Base-by-base conservation (phyloP, 2,329 filamentous ascomycete genomes). In the Fusarium virguliforme region DNA sequence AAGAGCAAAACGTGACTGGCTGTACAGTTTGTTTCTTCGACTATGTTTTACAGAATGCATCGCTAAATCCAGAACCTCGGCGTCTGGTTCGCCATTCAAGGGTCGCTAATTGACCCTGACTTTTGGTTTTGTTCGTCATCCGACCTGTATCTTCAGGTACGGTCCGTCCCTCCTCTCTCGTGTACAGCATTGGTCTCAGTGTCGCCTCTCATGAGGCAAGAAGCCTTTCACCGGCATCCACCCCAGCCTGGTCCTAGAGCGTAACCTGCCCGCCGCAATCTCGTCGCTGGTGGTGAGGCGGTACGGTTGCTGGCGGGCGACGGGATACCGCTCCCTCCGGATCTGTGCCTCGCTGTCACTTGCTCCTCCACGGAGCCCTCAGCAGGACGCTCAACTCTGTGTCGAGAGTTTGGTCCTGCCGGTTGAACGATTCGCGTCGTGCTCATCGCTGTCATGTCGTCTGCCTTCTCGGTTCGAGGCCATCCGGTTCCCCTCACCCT, bases 401-500 rank as follows among this genome's bases (percentile, higher is more conserved):
- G n/a, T 40, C 57, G 9, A 35, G 59, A 64, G 58, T 48, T 24
- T 62, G 67, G 54, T 38, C 30, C 34, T 62, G 67, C 37, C 57
- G 62, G 60, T 50, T 62, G 51, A 54, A 51, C 59, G 60, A 65
- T 41, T 62, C 22, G 34, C 34, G 51, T 54, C 51, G 22, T 41
- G 60, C 41, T 62, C 37, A 51, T 64, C 62, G 63, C 65, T 64
- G 40, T 72, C 34, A 70, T 62, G 41, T 67, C 62, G 50, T 70
- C 59, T 71, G 58, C 35, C 55, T 58, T 72, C 55, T 68, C 58
- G 55, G 65, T 46, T 73, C 43, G 70, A 69, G 67, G 67, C 65
- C 64, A 60, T 62, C 24, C 46, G 50, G 43, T 63, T 71, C 57
- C 67, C 59, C 56, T 73, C 67, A 55, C 67, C 60, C 56, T 63